These are phyloP conservation scores for Biscutella auriculata DNA, from an alignment of 441 rosid genomes.

Conservation along the genomic window DNA sequence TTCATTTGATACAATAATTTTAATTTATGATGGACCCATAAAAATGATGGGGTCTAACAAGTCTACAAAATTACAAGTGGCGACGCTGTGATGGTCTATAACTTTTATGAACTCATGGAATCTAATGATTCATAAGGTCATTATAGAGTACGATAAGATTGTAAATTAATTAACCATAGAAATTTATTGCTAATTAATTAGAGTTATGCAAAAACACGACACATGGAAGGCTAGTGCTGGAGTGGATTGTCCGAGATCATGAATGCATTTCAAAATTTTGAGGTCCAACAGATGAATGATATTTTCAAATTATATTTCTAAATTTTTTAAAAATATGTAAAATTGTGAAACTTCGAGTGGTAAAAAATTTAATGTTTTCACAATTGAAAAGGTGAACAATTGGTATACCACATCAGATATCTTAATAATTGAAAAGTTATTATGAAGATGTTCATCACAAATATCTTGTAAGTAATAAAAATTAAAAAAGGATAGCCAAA, in stretches of 20 bases:
- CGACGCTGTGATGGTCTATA: not conserved
- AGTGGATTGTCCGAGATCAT: not conserved
- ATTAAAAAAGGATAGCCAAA: not conserved
- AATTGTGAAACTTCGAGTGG: too few relatives aligned
- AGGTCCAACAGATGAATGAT: not conserved
- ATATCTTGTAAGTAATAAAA: not conserved
- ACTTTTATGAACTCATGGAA: not conserved
- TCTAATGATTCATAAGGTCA: not conserved
- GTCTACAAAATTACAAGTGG: conserved; percentile 20
- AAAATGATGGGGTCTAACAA: conserved; percentile 1
- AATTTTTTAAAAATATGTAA: not conserved
- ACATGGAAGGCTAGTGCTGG: not conserved
- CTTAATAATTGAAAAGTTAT: not conserved
- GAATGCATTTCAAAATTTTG: not conserved
- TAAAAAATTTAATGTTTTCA: not conserved
- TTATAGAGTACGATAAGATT: conserved; percentile 8
- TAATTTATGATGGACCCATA: not conserved
- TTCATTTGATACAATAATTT: not conserved
- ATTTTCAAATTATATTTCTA: not conserved
- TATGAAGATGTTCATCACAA: too few relatives aligned
- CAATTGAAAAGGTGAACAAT: not conserved
- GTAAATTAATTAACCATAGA: conserved; percentile 3
- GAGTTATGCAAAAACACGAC: not conserved
- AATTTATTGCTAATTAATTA: not conserved
- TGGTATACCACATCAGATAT: not conserved